These are phyloP conservation scores for Blepharisma stoltei DNA, from an alignment of 73 alveolate species.

Conservation along the genomic window DNA sequence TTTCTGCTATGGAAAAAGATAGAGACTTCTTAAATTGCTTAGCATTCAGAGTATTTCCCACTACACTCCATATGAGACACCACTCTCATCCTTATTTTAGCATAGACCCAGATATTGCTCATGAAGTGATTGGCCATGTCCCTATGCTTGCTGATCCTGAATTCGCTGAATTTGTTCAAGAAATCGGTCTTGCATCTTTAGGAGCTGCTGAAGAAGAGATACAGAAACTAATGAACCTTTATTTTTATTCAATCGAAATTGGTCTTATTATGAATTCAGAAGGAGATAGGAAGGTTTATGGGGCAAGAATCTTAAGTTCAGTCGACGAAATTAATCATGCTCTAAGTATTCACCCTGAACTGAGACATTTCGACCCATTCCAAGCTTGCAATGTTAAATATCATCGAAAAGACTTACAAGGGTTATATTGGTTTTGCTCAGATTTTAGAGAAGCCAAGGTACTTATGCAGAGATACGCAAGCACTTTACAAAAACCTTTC, in stretches of 20 bases:
- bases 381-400: conserved; percentile 22
- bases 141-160: conserved; percentile 81
- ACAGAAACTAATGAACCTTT: conserved; percentile 58
- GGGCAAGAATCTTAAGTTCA: conserved; percentile 76
- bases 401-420: neutral
- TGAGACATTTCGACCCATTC: conserved; percentile 10
- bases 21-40: conserved; percentile 21
- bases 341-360: conserved; percentile 11
- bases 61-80: neutral
- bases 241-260: conserved; percentile 73
- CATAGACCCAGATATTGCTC: conserved; percentile 34
- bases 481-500: neutral
- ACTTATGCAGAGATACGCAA: neutral
- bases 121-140: conserved; percentile 85
- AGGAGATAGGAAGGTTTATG: conserved; percentile 64
- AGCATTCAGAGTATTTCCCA: conserved; percentile 2
- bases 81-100: conserved; percentile 6
- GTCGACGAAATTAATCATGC: conserved; percentile 65
- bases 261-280: conserved; percentile 35
- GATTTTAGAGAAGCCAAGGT: neutral
- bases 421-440: neutral
- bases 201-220: conserved; percentile 78
- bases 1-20: conserved; percentile 5
- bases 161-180: conserved; percentile 76
- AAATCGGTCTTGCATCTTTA: conserved; percentile 73